Base-by-base conservation (phyloP, 2,329 filamentous ascomycete species). In the Trichoderma sp. region DNA sequence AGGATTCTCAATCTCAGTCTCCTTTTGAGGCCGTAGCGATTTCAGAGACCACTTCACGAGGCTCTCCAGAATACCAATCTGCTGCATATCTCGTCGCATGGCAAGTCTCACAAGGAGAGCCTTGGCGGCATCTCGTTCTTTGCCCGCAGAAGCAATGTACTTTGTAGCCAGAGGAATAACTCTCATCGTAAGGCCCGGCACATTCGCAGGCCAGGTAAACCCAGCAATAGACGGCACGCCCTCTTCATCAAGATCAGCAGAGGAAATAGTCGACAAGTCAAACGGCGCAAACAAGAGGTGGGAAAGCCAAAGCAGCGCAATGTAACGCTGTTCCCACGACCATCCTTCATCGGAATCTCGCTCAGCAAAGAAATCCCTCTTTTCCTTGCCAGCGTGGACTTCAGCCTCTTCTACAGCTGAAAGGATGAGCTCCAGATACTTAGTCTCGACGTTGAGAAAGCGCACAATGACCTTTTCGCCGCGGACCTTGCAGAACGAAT, bases 401-500 rank as follows among this genome's bases (percentile, higher is more conserved):
- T 88, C 86, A 1, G 85, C 82, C 24, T 87, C 85, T 78, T 97
- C 93, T 56, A 97, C 89, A 18, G 92, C 91, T 2, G 87, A 86
- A 9, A 98, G 85, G 73, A 99, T 86, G 1, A 92, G 87, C 79
- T 97, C 95, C 15, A 99, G 87, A 77, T 95, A 92, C 77, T 88
- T 91, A 2, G 94, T 92, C 80, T 98, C 96, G 74, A 96, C 97
- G 79, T 93, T 95, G 75, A 99, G 85, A 78, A 98, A 98, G 56
- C 93, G 90, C 67, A 94, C 90, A 76, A 99, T 91, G 66, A 99
- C 92, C 81, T 98, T 98, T 79, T 96, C 91, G 28, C 96, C 95
- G 68, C 96, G 89, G 65, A 98, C 92, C 82, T 99, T 99, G 86
- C 94, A 98, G 73, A 99, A 92, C 0, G 91, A 92, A 79, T 98